Evolutionary conservation across 2,329 filamentous ascomycete genomes (phyloP).

Genomic region (Sporothrix dimorphospora): DNA sequence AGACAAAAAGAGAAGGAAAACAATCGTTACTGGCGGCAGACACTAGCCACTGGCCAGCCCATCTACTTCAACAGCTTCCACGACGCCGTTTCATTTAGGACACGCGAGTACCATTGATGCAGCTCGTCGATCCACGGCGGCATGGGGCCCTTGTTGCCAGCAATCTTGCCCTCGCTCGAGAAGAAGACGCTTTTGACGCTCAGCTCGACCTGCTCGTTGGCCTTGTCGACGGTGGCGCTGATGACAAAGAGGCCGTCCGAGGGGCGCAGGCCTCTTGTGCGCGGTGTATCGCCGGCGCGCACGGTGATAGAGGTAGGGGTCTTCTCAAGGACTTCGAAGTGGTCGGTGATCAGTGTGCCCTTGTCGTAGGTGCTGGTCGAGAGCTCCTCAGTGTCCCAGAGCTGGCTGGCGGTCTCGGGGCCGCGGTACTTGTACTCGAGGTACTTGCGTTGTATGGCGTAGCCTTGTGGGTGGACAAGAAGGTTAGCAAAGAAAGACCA

Average conservation of each 20-base stretch:
- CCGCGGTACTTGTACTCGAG: conserved; percentile 62
- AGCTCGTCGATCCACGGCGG: conserved; percentile 44
- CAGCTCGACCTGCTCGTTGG: conserved; percentile 63
- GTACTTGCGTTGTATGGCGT: conserved; percentile 60
- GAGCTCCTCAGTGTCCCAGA: conserved; percentile 64
- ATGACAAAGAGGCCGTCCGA: conserved; percentile 71
- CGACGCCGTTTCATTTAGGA: conserved; percentile 46
- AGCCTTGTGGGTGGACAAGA: conserved; percentile 47
- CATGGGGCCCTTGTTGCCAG: conserved; percentile 42
- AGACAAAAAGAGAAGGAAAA: background rate
- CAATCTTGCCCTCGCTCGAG: conserved; percentile 44
- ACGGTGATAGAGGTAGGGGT: conserved; percentile 62
- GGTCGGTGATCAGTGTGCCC: conserved; percentile 68
- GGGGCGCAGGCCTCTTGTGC: conserved; percentile 57
- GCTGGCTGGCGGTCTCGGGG: conserved; percentile 59
- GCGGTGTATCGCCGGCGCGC: conserved; percentile 67
- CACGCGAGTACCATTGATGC: conserved; percentile 47
- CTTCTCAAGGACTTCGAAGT: conserved; percentile 72
- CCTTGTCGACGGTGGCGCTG: conserved; percentile 61
- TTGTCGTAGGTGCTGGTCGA: conserved; percentile 60
- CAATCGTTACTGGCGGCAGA: too few relatives aligned
- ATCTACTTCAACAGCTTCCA: conserved; percentile 41
- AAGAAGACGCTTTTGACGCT: conserved; percentile 67
- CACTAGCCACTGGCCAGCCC: background rate
- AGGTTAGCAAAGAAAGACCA: conserved; percentile 4